Percentiles rank a stretch among this genome's conserved stretches.
Evolutionary conservation across 208 protist genomes (phyloP).

Genomic region (Trichomonas tenax): DNA sequence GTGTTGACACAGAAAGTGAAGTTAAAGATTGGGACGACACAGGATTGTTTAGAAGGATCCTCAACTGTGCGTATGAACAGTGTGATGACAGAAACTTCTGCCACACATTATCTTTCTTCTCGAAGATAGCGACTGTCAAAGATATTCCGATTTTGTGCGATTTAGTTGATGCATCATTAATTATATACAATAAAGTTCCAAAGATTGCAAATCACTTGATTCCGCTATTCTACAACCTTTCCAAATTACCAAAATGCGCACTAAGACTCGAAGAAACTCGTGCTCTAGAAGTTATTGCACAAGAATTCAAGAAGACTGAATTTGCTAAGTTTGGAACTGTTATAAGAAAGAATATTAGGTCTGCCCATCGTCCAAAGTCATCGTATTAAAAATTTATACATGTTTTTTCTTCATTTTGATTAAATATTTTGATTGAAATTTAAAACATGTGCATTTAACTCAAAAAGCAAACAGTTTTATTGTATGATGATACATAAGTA

Average conservation of each 20-base stretch:
- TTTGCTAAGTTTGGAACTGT: not conserved
- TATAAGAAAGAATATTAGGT: not conserved
- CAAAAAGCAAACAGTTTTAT: too few relatives aligned
- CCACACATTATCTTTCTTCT: not conserved
- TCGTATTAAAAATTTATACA: not conserved
- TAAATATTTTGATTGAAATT: too few relatives aligned
- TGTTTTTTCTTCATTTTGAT: too few relatives aligned
- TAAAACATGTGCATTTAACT: too few relatives aligned
- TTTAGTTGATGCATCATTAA: not conserved
- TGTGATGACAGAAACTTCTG: not conserved
- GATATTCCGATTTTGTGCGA: not conserved
- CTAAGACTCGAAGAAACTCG: not conserved
- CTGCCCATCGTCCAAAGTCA: not conserved
- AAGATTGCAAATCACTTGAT: not conserved
- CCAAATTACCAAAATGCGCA: not conserved
- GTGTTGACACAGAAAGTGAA: not conserved
- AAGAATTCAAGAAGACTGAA: not conserved
- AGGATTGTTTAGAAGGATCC: not conserved
- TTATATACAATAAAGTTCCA: not conserved
- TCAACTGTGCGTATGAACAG: not conserved
- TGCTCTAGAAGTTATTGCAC: not conserved
- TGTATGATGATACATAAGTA: too few relatives aligned
- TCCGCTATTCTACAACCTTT: not conserved
- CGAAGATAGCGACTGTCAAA: not conserved
- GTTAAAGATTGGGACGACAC: not conserved